phyloP scores from a whole-genome alignment of 805 yeast species.

The Schwanniomyces yamadae region DNA sequence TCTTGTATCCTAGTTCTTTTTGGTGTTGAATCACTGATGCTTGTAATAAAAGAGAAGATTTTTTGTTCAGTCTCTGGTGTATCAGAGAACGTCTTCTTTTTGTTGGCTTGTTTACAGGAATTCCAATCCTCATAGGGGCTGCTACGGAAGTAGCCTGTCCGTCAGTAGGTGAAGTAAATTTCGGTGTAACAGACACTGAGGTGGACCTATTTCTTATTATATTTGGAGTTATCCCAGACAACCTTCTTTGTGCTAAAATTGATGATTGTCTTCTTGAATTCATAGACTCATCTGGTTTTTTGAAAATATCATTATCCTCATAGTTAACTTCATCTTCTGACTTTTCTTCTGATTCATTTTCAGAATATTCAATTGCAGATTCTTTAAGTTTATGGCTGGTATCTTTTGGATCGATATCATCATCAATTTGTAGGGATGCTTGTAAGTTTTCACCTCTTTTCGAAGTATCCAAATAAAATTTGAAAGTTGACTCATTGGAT shows the following conservation, averaged over 20 bases:
- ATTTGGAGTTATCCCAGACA: constrained; percentile 33
- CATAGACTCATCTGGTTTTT: constrained; percentile 17
- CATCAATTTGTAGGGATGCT: constrained; percentile 8
- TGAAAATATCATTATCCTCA: constrained; percentile 27
- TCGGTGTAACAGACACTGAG: constrained; percentile 26
- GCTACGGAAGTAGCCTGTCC: constrained; percentile 8
- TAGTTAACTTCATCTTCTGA: constrained; percentile 20
- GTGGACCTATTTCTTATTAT: constrained; percentile 26
- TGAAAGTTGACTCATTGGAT: constrained; percentile 2
- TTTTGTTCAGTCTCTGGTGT: constrained; percentile 9
- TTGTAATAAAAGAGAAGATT: constrained; percentile 6
- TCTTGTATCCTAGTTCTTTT: not conserved
- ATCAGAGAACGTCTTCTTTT: constrained; percentile 31
- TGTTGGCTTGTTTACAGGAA: constrained; percentile 31
- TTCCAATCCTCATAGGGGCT: constrained; percentile 38
- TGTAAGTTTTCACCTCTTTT: not conserved
- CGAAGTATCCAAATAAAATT: constrained; percentile 6
- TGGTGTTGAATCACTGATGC: constrained; percentile 6
- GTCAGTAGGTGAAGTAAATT: constrained; percentile 5
- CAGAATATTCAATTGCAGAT: constrained; percentile 3
- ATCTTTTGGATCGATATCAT: constrained; percentile 29
- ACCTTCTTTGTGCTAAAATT: constrained; percentile 29
- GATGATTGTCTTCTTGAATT: constrained; percentile 28
- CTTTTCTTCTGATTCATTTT: constrained; percentile 10
- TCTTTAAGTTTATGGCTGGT: constrained; percentile 6